phyloP scores from a whole-genome alignment of 352 stramenopile genomes.

The Phytopythium helicoides region DNA sequence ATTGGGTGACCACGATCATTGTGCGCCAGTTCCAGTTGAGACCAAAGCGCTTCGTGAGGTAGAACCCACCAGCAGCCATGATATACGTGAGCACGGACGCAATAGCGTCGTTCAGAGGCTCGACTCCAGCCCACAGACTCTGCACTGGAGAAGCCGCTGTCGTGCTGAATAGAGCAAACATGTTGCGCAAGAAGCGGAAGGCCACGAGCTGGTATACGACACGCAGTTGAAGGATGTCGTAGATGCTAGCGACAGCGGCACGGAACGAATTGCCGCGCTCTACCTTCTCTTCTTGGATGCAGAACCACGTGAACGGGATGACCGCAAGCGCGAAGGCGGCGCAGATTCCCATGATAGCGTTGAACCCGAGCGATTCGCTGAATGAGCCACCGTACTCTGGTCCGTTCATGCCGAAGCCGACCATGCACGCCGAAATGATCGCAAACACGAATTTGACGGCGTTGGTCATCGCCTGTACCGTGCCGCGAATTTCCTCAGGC shows the following conservation, averaged over 20 bases:
- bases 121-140: slow-evolving; percentile 38
- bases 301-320: slow-evolving; percentile 35
- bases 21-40: slow-evolving; percentile 46
- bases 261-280: slow-evolving; percentile 11
- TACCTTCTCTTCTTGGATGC: slow-evolving; percentile 30
- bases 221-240: slow-evolving; percentile 39
- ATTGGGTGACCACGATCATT: slow-evolving; percentile 34
- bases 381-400: slow-evolving; percentile 46
- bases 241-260: slow-evolving; percentile 23
- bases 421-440: slow-evolving; percentile 45
- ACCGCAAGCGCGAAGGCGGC: slow-evolving; percentile 20
- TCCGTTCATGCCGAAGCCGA: slow-evolving; percentile 51
- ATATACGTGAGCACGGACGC: slow-evolving; percentile 26
- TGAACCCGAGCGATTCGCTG: slow-evolving; percentile 41
- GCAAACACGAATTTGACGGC: slow-evolving; percentile 33
- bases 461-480: slow-evolving; percentile 42
- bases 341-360: slow-evolving; percentile 33
- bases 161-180: slow-evolving; percentile 33
- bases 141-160: slow-evolving; percentile 27
- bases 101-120: slow-evolving; percentile 36
- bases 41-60: slow-evolving; percentile 29
- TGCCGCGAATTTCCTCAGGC: slow-evolving; percentile 34
- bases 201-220: slow-evolving; percentile 45
- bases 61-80: slow-evolving; percentile 25
- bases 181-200: slow-evolving; percentile 42